phyloP scores from a whole-genome alignment of 192 early-diverging fungal species.

The Entomortierella beljakovae region DNA sequence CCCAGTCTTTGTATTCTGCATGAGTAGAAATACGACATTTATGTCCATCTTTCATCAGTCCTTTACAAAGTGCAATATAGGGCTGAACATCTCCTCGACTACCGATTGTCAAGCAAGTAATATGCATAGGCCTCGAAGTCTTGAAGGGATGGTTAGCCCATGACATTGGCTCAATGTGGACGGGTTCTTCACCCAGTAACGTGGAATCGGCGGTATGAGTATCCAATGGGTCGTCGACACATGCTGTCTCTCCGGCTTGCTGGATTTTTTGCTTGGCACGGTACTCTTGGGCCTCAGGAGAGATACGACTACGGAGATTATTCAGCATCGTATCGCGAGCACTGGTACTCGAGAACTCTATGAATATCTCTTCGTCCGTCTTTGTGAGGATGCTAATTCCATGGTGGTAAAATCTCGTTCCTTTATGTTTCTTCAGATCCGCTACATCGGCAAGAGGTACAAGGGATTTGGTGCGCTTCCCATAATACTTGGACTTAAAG shows the following conservation, averaged over 20 bases:
- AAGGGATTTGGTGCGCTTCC: constrained; percentile 62
- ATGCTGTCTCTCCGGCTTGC: constrained; percentile 31
- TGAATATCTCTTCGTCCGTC: constrained; percentile 63
- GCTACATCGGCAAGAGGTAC: constrained; percentile 67
- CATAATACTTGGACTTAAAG: constrained; percentile 69
- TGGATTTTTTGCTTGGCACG: constrained; percentile 28
- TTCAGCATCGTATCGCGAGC: constrained; percentile 41
- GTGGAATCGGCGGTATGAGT: constrained; percentile 31
- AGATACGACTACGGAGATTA: constrained; percentile 28
- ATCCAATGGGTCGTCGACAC: constrained; percentile 36
- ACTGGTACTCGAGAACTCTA: constrained; percentile 64
- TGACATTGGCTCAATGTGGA: constrained; percentile 40
- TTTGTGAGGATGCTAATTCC: constrained; percentile 59
- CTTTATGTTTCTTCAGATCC: constrained; percentile 56
- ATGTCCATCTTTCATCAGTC: constrained; percentile 71
- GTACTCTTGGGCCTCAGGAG: constrained; percentile 27
- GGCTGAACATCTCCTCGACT: constrained; percentile 84
- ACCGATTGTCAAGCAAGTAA: constrained; percentile 79
- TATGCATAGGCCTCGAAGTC: constrained; percentile 61
- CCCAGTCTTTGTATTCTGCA: constrained; percentile 72
- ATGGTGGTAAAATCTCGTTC: constrained; percentile 58
- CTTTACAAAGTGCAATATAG: constrained; percentile 75
- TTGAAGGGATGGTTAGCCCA: constrained; percentile 40
- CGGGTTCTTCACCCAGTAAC: constrained; percentile 40
- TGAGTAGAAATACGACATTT: constrained; percentile 76